Base-by-base conservation (phyloP, 2,329 filamentous ascomycete genomes). In the Cladobotryum mycophilum region DNA sequence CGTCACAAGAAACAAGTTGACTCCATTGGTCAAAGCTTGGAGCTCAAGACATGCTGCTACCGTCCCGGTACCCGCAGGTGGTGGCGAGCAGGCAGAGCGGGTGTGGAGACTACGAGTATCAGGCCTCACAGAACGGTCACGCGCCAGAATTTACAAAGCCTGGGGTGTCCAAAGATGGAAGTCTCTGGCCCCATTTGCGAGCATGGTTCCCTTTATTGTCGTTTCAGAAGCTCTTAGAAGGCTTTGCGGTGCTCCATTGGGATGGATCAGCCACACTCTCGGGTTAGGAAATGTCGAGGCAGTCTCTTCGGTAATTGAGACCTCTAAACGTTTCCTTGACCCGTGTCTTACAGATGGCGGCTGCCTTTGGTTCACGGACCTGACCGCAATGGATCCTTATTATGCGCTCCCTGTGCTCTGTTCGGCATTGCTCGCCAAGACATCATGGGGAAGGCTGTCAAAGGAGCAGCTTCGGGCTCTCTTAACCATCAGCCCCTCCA, bases 311-410 rank as follows among this genome's bases (percentile, higher is more conserved):
- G 54, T 56, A 22, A 36, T 66, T 2, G 60, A 61, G 12, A 56
- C 59, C 4, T 53, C 62, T 17, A 56, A 57, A 47, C 54, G 54
- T 50, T 55, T 65, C 48, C 56, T 65, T 36, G 63, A 76, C 41
- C 63, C 69, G 3, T 67, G 69, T 1, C 58, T 82, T n/a, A 59
- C 67, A 1, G 67, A 73, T 0, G 79, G 75, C 5, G 79, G 79
- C 22, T 71, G 69, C 38, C 66, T 81, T 14, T 82, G 79, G 78
- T 80, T 82, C 57, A 66, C 70, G 2, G 74, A 82, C 55, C 69
- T 82, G 20, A 75, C 73, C 6, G 72, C 61, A 30, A 65, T 74
- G 33, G 80, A 82, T 53, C 77, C 80, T 1, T 74, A 73, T 50
- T 67, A 71, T 50, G 61, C 73, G 25, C 69, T 82, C 0, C 78